Conservation (phyloP, 805 yeast species). For the Phaffomyces thermotolerans region DNA sequence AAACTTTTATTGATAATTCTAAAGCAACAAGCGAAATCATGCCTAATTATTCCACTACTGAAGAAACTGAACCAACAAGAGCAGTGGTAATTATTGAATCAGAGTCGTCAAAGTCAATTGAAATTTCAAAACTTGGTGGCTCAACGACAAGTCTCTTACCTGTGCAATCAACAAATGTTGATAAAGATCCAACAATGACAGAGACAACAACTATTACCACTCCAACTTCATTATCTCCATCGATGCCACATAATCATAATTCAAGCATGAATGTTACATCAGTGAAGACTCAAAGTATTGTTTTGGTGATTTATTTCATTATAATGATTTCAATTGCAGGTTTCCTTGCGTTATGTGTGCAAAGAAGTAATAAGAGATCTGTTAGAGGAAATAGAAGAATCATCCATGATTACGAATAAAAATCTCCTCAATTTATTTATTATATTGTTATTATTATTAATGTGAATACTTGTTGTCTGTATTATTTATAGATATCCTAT, state of each 20-base stretch:
- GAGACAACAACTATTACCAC: not conserved
- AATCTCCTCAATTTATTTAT: not conserved
- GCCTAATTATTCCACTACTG: not conserved
- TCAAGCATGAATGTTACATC: not conserved
- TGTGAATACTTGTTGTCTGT: too few relatives aligned
- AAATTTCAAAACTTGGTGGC: too few relatives aligned
- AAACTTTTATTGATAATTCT: too few relatives aligned
- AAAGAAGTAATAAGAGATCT: not conserved
- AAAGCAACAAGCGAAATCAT: too few relatives aligned
- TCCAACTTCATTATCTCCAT: not conserved
- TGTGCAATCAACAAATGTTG: too few relatives aligned
- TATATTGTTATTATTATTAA: too few relatives aligned
- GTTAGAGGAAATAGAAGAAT: not conserved
- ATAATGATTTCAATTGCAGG: conserved; percentile 19
- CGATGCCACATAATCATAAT: not conserved
- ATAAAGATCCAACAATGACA: too few relatives aligned
- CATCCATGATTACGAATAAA: not conserved
- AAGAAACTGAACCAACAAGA: not conserved
- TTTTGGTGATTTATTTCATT: conserved; percentile 25
- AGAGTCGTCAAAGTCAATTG: too few relatives aligned
- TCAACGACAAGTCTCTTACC: too few relatives aligned
- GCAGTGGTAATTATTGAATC: too few relatives aligned
- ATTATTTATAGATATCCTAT: too few relatives aligned
- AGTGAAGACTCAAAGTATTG: conserved; percentile 22
- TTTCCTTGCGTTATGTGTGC: conserved; percentile 1